phyloP scores from a whole-genome alignment of 108 stramenopile genomes.

The Conticribra weissflogii region DNA sequence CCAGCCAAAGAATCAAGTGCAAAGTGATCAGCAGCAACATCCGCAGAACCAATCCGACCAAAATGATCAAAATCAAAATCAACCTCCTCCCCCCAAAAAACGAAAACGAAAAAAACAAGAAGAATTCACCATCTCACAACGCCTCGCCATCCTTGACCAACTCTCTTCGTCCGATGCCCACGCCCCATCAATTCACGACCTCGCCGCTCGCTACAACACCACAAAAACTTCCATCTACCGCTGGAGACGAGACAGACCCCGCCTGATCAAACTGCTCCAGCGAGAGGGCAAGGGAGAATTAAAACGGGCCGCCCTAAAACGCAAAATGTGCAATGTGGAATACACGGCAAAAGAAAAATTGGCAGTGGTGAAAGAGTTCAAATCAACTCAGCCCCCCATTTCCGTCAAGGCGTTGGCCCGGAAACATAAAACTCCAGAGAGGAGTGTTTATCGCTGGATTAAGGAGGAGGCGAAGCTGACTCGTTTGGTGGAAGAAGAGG shows the following conservation, averaged over 20 bases:
- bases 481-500: conserved; percentile 27
- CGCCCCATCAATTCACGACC: not conserved
- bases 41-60: too few species aligned
- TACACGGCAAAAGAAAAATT: conserved; percentile 23
- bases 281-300: conserved; percentile 2
- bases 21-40: too few species aligned
- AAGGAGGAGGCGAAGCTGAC: conserved; percentile 30
- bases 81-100: not conserved
- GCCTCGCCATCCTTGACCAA: conserved; percentile 20
- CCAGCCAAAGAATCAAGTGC: too few species aligned
- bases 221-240: conserved; percentile 22
- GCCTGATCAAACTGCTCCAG: conserved; percentile 7
- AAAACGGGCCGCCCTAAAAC: not conserved
- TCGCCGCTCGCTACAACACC: conserved; percentile 19
- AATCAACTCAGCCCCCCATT: not conserved
- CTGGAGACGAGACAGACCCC: conserved; percentile 20
- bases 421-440: conserved; percentile 9
- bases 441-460: conserved; percentile 41
- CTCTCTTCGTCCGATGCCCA: conserved; percentile 5
- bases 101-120: not conserved
- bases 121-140: conserved; percentile 17
- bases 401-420: conserved; percentile 10
- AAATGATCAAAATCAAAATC: too few species aligned
- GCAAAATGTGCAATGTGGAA: conserved; percentile 18
- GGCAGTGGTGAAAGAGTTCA: conserved; percentile 9